Base-by-base conservation (phyloP, 2,329 filamentous ascomycete genomes). In the Kalmusia sp. region DNA sequence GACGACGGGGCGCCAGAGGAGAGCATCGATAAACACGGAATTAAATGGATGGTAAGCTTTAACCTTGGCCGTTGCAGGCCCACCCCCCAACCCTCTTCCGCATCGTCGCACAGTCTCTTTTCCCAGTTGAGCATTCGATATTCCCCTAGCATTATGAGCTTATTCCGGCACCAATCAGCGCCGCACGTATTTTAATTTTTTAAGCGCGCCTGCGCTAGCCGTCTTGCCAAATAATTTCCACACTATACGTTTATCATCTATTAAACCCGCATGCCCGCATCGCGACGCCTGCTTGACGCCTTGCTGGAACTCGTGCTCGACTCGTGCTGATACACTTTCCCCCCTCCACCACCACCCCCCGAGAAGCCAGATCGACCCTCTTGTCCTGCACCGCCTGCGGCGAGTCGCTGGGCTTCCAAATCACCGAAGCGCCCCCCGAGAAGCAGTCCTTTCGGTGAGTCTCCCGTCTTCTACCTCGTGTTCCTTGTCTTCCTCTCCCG, bases 41-140 rank as follows among this genome's bases (percentile, higher is more conserved):
- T 61, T 76, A 57, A 62, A 68, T 57, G 70, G 65, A 66, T 76
- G 72, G 73, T 75, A 70, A 72, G 73, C 70, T 53, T 48, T 51
- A 34, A 40, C 30, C 30, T 37, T 43, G 37, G 45, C 45, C 35
- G 48, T 60, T 58, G 52, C 55, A 55, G 46, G 51, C 51, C 48
- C 47, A 55, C 28, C 40, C n/a, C n/a, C 47, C 55, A 54, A 58
- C 55, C 52, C 49, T 58, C 58, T 58, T 54, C 55, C 54, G 53
- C 52, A 35, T 61, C 58, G 64, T 70, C 58, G 56, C 65, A 69
- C 64, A 63, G 48, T 62, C 59, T 52, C 67, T 57, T 61, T 59
- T 63, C 61, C 60, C 51, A 62, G 59, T 64, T 55, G 54, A 61
- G 63, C 56, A 57, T 55, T 61, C 64, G 62, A 66, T 63, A 62